Evolutionary conservation across 2,329 filamentous ascomycete genomes (phyloP).

Genomic region (Trichoderma guizhouense): DNA sequence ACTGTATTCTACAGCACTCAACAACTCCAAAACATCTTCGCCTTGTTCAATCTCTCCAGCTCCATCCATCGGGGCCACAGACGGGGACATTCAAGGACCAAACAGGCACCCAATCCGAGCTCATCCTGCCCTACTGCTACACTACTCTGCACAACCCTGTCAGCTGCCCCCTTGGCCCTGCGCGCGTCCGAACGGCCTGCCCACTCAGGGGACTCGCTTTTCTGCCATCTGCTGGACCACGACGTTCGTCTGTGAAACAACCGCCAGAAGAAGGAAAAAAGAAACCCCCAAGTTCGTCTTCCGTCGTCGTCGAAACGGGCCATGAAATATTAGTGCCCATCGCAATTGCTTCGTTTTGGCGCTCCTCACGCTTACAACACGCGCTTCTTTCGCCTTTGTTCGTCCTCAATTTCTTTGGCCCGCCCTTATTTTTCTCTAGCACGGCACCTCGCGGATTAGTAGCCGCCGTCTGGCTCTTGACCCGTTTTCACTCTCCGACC

Average conservation of each 20-base stretch:
- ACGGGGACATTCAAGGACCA: slow-evolving; percentile 1
- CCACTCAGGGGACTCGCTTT: slow-evolving; percentile 18
- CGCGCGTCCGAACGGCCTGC: slow-evolving; percentile 18
- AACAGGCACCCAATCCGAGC: slow-evolving; percentile 18
- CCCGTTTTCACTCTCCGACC: background rate
- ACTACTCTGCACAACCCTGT: background rate
- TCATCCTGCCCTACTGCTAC: slow-evolving; percentile 13
- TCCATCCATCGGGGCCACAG: slow-evolving; percentile 22
- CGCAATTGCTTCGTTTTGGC: slow-evolving; percentile 38
- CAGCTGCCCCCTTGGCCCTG: slow-evolving; percentile 17
- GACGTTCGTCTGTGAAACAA: slow-evolving; percentile 31
- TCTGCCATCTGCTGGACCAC: slow-evolving; percentile 24
- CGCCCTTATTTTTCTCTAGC: slow-evolving; percentile 5
- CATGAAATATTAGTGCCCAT: slow-evolving; percentile 40
- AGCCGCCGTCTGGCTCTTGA: background rate
- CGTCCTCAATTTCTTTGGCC: background rate
- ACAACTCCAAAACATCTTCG: slow-evolving; percentile 14
- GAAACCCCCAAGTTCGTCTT: slow-evolving; percentile 23
- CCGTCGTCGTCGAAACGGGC: slow-evolving; percentile 31
- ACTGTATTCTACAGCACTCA: background rate
- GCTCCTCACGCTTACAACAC: slow-evolving; percentile 23
- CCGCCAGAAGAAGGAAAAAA: slow-evolving; percentile 26
- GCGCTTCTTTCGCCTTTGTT: slow-evolving; percentile 10
- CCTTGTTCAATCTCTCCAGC: slow-evolving; percentile 18
- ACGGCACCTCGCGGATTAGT: slow-evolving; percentile 9